Evolutionary conservation across 164 flowering plant species (phyloP).

Genomic region (Magnolia changhungtana): DNA sequence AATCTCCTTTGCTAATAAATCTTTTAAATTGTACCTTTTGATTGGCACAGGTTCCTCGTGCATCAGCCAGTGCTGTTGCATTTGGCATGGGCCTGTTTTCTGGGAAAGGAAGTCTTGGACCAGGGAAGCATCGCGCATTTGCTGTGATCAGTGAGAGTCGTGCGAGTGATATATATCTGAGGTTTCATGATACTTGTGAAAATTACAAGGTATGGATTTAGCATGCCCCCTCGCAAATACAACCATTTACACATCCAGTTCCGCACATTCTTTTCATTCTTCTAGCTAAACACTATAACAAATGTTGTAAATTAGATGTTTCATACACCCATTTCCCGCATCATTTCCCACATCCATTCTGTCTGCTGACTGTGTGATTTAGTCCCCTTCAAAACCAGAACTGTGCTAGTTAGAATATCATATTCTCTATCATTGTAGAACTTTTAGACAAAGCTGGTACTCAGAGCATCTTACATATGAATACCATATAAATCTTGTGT

Average conservation of each 20-base stretch:
- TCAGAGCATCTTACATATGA: too few relatives aligned
- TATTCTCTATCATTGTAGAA: too few relatives aligned
- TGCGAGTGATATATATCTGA: constrained; percentile 85
- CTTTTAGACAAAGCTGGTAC: too few relatives aligned
- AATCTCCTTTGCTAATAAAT: background rate
- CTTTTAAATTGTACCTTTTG: background rate
- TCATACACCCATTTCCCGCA: background rate
- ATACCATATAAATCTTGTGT: too few relatives aligned
- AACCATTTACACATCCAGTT: background rate
- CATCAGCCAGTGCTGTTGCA: constrained; percentile 99
- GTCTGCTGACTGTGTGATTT: too few relatives aligned
- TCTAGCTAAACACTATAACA: background rate
- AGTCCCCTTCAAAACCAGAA: too few relatives aligned
- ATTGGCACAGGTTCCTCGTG: constrained; percentile 68
- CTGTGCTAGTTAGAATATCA: too few relatives aligned
- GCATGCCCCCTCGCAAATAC: background rate
- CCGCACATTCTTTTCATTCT: background rate
- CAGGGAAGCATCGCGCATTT: constrained; percentile 77
- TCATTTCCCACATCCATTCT: background rate
- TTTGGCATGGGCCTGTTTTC: constrained; percentile 90
- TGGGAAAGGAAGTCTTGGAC: constrained; percentile 75
- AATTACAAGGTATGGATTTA: constrained; percentile 71
- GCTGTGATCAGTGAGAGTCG: constrained; percentile 88
- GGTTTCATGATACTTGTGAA: constrained; percentile 82
- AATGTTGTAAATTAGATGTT: background rate